Percentiles rank a stretch among this genome's conserved stretches.
phyloP scores from a whole-genome alignment of 345 rosid genomes.

The Gossypium raimondii region DNA sequence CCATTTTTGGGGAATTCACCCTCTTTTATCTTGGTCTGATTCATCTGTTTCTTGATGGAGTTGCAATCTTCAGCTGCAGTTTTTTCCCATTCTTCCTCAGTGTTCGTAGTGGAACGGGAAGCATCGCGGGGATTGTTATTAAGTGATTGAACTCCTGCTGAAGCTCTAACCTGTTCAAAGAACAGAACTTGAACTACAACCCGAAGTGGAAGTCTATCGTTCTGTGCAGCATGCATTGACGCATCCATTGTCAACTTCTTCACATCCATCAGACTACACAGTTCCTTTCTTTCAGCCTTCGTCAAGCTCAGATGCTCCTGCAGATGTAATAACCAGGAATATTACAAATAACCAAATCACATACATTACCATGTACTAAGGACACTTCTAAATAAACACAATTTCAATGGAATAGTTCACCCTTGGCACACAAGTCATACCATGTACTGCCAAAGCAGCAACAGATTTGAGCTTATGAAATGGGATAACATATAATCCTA shows the following conservation, averaged over 20 bases:
- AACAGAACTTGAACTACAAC: slow-evolving; percentile 88
- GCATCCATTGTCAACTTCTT: slow-evolving; percentile 69
- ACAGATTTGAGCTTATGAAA: neutral
- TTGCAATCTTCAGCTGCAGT: slow-evolving; percentile 26
- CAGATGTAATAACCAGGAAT: slow-evolving; percentile 2
- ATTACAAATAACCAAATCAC: neutral
- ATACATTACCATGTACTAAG: neutral
- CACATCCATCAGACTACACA: slow-evolving; percentile 76
- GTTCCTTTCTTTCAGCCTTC: slow-evolving; percentile 67
- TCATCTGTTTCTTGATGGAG: slow-evolving; percentile 41
- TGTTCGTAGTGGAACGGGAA: slow-evolving; percentile 36
- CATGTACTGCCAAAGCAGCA: neutral
- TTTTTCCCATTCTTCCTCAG: slow-evolving; percentile 48
- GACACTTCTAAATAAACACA: neutral
- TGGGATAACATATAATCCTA: neutral
- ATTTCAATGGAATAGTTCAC: neutral
- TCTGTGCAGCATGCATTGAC: slow-evolving; percentile 83
- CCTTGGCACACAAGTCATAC: neutral
- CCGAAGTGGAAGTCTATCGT: slow-evolving; percentile 77
- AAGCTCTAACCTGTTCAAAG: slow-evolving; percentile 74
- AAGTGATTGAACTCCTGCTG: slow-evolving; percentile 41
- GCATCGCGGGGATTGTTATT: slow-evolving; percentile 26
- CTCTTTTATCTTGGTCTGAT: slow-evolving; percentile 30
- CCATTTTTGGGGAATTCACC: slow-evolving; percentile 7
- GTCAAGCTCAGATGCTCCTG: slow-evolving; percentile 74